Conservation (phyloP, 768 basidiomycete species). For the Leccinum aurantiacum region DNA sequence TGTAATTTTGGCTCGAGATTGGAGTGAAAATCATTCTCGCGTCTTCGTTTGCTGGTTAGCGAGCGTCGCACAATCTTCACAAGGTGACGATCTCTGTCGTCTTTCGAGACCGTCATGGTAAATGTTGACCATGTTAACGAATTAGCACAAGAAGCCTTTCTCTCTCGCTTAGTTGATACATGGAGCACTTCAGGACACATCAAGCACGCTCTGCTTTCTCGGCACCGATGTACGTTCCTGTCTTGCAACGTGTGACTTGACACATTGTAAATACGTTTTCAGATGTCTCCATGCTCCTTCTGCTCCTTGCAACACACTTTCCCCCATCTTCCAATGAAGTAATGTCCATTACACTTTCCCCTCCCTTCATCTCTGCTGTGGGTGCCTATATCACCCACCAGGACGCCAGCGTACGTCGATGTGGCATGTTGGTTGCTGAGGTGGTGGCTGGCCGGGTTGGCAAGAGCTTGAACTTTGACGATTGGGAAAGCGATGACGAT, state of each 20-base stretch:
- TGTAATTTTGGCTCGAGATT: conserved; percentile 55
- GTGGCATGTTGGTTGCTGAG: conserved; percentile 94
- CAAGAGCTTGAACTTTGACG: conserved; percentile 73
- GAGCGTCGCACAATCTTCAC: conserved; percentile 38
- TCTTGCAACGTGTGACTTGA: not conserved
- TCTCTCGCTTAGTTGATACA: conserved; percentile 50
- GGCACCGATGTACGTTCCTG: conserved; percentile 68
- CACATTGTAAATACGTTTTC: conserved; percentile 2
- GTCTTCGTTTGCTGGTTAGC: conserved; percentile 73
- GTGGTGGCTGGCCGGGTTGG: conserved; percentile 60
- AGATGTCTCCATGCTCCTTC: conserved; percentile 76
- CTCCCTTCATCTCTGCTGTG: conserved; percentile 66
- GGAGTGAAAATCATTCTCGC: conserved; percentile 58
- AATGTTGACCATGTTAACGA: conserved; percentile 9
- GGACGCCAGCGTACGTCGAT: conserved; percentile 72
- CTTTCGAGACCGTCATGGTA: not conserved
- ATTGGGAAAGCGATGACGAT: conserved; percentile 77
- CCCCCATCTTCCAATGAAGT: conserved; percentile 48
- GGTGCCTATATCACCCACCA: conserved; percentile 76
- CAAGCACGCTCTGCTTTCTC: conserved; percentile 71
- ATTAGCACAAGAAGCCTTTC: conserved; percentile 45
- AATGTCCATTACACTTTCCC: conserved; percentile 48
- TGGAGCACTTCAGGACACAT: conserved; percentile 83
- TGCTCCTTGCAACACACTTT: conserved; percentile 64
- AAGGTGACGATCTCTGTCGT: conserved; percentile 26